phyloP scores from a whole-genome alignment of 2,329 filamentous ascomycete genomes.

The Diaporthe batatas region DNA sequence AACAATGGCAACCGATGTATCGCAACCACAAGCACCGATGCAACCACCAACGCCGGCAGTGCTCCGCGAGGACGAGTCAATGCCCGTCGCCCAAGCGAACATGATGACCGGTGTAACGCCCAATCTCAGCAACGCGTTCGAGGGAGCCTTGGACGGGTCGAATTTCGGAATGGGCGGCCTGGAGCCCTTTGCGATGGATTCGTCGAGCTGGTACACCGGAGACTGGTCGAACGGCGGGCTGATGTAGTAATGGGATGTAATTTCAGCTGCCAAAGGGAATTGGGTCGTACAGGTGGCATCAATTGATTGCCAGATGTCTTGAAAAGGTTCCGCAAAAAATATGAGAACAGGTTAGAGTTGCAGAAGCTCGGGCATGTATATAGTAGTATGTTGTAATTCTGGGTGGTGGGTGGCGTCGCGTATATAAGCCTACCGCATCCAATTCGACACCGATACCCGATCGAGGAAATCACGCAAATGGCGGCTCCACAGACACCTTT shows the following conservation, averaged over 20 bases:
- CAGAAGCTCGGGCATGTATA: slow-evolving; percentile 24
- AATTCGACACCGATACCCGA: neutral
- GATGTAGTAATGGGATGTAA: slow-evolving; percentile 24
- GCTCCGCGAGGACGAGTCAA: slow-evolving; percentile 40
- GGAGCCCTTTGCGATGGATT: slow-evolving; percentile 47
- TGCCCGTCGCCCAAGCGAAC: slow-evolving; percentile 36
- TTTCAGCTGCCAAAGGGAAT: neutral
- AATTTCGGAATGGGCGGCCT: slow-evolving; percentile 48
- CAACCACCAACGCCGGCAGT: slow-evolving; percentile 36
- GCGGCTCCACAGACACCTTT: neutral
- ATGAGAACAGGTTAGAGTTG: slow-evolving; percentile 5
- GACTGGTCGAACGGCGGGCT: slow-evolving; percentile 41
- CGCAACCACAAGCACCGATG: slow-evolving; percentile 40
- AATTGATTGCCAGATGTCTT: neutral
- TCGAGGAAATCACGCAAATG: slow-evolving; percentile 23
- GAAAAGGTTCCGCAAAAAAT: neutral
- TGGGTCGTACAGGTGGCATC: too few species aligned
- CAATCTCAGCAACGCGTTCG: slow-evolving; percentile 52
- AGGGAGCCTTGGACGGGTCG: slow-evolving; percentile 51
- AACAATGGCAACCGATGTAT: slow-evolving; percentile 44
- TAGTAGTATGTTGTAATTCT: slow-evolving; percentile 1
- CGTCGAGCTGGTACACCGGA: slow-evolving; percentile 41
- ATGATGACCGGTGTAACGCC: slow-evolving; percentile 44
- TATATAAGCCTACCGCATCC: neutral
- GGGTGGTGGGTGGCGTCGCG: slow-evolving; percentile 15